Conservation (phyloP, 306 rosid species). For the Myrica gale region DNA sequence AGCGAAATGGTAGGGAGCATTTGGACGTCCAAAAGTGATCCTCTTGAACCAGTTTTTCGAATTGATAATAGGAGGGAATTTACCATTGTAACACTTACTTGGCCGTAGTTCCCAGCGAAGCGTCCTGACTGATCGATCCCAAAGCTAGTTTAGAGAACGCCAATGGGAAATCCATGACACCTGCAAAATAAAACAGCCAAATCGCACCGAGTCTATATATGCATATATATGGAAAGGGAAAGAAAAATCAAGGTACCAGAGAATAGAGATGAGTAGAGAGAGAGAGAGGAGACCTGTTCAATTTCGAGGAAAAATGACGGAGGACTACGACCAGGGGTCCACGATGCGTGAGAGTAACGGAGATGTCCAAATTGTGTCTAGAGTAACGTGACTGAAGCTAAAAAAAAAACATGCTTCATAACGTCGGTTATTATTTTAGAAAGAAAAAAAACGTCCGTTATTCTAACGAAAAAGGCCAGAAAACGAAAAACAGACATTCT, state of each 20-base stretch:
- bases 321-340: not conserved
- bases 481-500: too few relatives aligned
- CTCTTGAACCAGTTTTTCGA: too few relatives aligned
- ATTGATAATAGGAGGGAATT: not conserved
- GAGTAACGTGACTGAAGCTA: too few relatives aligned
- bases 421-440: too few relatives aligned
- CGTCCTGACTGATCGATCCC: conserved; percentile 31
- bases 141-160: conserved; percentile 52
- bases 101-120: conserved; percentile 22
- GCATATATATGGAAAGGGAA: not conserved
- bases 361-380: not conserved
- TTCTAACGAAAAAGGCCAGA: too few relatives aligned
- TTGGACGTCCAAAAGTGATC: not conserved
- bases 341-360: not conserved
- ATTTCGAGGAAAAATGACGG: not conserved
- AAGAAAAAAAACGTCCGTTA: too few relatives aligned
- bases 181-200: conserved; percentile 18
- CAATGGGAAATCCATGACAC: conserved; percentile 50
- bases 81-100: conserved; percentile 37
- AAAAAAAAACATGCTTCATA: too few relatives aligned
- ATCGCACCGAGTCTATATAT: not conserved
- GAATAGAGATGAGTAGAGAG: not conserved
- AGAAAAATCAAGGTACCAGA: not conserved
- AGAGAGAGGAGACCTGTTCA: not conserved
- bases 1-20: not conserved